Percentiles rank a stretch among this genome's conserved stretches.
Conservation (phyloP, 176 grass and related monocot genomes). For the Tillandsia leiboldiana region DNA sequence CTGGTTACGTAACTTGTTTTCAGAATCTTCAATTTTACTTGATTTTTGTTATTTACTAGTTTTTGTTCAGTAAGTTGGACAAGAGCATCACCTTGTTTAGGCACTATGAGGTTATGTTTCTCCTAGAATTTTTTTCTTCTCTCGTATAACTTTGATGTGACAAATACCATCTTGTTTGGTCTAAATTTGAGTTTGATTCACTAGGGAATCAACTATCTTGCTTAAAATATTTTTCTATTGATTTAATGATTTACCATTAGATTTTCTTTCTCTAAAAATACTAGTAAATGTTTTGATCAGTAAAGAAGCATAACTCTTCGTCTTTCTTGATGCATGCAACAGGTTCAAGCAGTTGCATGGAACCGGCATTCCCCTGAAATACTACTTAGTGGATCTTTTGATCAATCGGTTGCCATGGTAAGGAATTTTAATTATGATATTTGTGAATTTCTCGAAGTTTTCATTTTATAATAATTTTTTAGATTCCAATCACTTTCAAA, state of each 20-base stretch:
- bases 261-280: not conserved
- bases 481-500: too few relatives aligned
- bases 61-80: too few relatives aligned
- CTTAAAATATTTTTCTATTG: too few relatives aligned
- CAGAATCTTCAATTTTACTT: too few relatives aligned
- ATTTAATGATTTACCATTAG: too few relatives aligned
- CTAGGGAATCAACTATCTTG: not conserved
- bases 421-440: not conserved
- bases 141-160: not conserved
- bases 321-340: conserved; percentile 1
- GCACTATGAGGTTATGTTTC: too few relatives aligned
- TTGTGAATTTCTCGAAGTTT: not conserved
- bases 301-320: not conserved
- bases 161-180: not conserved
- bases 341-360: conserved; percentile 93
- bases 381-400: conserved; percentile 93
- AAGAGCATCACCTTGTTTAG: too few relatives aligned
- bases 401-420: conserved; percentile 75
- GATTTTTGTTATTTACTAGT: too few relatives aligned
- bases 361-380: conserved; percentile 55
- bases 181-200: too few relatives aligned
- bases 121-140: not conserved
- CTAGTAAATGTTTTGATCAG: conserved; percentile 2
- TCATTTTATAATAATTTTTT: too few relatives aligned
- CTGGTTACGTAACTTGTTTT: too few relatives aligned